phyloP scores from a whole-genome alignment of 352 stramenopile genomes.

The Phytophthora boehmeriae region DNA sequence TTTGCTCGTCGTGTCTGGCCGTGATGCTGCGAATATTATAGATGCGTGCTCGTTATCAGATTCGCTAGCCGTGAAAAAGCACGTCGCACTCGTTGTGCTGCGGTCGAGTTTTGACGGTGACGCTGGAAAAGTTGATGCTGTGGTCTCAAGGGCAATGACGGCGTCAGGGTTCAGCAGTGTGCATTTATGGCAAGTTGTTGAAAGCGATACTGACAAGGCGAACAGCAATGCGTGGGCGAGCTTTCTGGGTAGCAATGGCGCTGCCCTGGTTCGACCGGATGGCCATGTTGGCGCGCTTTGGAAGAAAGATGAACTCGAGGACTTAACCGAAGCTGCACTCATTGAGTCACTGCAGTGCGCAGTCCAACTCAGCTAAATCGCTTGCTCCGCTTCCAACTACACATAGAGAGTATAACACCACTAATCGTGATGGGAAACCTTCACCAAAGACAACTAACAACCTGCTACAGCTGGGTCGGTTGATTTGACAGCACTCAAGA shows the following conservation, averaged over 20 bases:
- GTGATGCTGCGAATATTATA: constrained; percentile 28
- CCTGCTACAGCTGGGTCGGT: no score
- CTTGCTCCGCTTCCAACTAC: not conserved
- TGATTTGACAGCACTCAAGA: not conserved
- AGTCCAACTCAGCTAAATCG: constrained; percentile 34
- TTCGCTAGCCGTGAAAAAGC: constrained; percentile 23
- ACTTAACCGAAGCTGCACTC: constrained; percentile 15
- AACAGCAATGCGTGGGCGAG: constrained; percentile 40
- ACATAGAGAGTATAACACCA: no score
- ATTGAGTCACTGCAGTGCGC: constrained; percentile 32
- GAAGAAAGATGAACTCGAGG: constrained; percentile 30
- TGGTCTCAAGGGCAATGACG: constrained; percentile 14
- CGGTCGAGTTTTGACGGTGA: constrained; percentile 25
- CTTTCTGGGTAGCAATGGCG: constrained; percentile 42
- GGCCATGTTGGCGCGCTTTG: constrained; percentile 79
- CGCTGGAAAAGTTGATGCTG: constrained; percentile 11
- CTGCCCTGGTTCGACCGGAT: constrained; percentile 79
- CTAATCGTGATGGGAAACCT: no score
- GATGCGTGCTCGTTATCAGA: constrained; percentile 14
- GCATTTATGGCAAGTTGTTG: constrained; percentile 34
- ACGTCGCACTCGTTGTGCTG: constrained; percentile 51
- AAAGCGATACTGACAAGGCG: constrained; percentile 22
- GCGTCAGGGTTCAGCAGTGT: constrained; percentile 35
- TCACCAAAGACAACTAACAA: no score
- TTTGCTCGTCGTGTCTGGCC: constrained; percentile 51